Conservation (phyloP, 2,329 filamentous ascomycete genomes). For the Alternaria atra region DNA sequence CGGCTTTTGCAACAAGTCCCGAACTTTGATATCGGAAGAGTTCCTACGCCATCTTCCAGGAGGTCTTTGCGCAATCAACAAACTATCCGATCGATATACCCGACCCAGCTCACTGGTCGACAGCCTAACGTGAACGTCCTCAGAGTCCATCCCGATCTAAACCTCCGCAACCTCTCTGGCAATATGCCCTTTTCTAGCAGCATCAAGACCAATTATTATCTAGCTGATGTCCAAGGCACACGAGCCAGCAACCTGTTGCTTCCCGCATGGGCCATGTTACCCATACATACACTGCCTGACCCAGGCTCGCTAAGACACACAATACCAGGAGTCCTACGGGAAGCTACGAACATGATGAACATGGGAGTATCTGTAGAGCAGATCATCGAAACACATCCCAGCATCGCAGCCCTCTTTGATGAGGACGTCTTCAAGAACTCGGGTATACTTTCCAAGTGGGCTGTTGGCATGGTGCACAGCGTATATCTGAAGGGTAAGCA, state of each 20-base stretch:
- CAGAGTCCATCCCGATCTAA: slow-evolving; percentile 33
- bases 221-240: slow-evolving; percentile 16
- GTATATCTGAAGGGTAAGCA: slow-evolving; percentile 25
- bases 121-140: slow-evolving; percentile 32
- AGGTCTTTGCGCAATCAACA: slow-evolving; percentile 13
- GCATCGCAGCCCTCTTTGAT: slow-evolving; percentile 34
- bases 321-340: slow-evolving; percentile 17
- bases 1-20: slow-evolving; percentile 14
- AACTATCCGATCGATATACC: slow-evolving; percentile 21
- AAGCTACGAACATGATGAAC: slow-evolving; percentile 24
- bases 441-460: slow-evolving; percentile 33
- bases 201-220: slow-evolving; percentile 18
- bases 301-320: slow-evolving; percentile 26
- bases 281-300: slow-evolving; percentile 30
- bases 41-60: slow-evolving; percentile 19
- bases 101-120: slow-evolving; percentile 29
- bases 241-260: slow-evolving; percentile 27
- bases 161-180: slow-evolving; percentile 27
- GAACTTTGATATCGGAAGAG: slow-evolving; percentile 9
- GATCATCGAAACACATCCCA: slow-evolving; percentile 31
- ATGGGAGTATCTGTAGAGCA: slow-evolving; percentile 18
- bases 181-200: slow-evolving; percentile 28
- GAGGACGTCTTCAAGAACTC: slow-evolving; percentile 25
- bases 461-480: slow-evolving; percentile 34
- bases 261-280: slow-evolving; percentile 38